These are phyloP conservation scores for Neurospora tetrasperma DNA, from an alignment of 495 filamentous ascomycete genomes.

Conservation along the genomic window DNA sequence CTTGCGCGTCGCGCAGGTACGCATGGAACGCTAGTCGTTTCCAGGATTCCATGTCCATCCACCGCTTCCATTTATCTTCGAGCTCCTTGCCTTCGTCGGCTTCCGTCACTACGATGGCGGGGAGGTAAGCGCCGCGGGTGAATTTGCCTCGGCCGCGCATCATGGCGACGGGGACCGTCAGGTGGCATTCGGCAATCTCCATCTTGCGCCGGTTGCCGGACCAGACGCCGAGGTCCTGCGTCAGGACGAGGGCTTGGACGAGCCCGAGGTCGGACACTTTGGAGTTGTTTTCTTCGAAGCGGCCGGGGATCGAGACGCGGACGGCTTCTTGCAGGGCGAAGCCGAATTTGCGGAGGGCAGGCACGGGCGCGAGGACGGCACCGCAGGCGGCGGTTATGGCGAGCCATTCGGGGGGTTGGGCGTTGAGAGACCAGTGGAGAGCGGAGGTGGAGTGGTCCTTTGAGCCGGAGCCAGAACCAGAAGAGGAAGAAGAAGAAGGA, in stretches of 20 bases:
- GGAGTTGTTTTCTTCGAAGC: constrained; percentile 50
- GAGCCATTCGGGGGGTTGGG: constrained; percentile 45
- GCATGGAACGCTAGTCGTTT: constrained; percentile 49
- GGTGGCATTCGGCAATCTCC: constrained; percentile 54
- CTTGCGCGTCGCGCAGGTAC: constrained; percentile 48
- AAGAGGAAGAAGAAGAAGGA: not conserved
- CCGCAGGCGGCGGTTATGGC: constrained; percentile 44
- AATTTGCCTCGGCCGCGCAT: not conserved
- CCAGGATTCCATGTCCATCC: constrained; percentile 46
- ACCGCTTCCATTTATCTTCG: constrained; percentile 48
- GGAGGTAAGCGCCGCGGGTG: not conserved
- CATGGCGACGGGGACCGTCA: constrained; percentile 17
- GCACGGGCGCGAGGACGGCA: constrained; percentile 44
- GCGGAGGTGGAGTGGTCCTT: not conserved
- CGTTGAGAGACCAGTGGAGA: constrained; percentile 33
- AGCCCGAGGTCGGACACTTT: constrained; percentile 42
- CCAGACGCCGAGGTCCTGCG: constrained; percentile 53
- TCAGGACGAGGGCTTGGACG: constrained; percentile 45
- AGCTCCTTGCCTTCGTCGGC: constrained; percentile 35
- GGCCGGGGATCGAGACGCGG: constrained; percentile 17
- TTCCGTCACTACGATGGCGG: not conserved
- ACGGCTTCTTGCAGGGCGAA: constrained; percentile 53
- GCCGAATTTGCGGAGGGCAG: constrained; percentile 50
- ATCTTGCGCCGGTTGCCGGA: constrained; percentile 57
- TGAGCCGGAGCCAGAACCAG: not conserved